Conservation (phyloP, 305 asterid species). For the Fraxinus latifolia region DNA sequence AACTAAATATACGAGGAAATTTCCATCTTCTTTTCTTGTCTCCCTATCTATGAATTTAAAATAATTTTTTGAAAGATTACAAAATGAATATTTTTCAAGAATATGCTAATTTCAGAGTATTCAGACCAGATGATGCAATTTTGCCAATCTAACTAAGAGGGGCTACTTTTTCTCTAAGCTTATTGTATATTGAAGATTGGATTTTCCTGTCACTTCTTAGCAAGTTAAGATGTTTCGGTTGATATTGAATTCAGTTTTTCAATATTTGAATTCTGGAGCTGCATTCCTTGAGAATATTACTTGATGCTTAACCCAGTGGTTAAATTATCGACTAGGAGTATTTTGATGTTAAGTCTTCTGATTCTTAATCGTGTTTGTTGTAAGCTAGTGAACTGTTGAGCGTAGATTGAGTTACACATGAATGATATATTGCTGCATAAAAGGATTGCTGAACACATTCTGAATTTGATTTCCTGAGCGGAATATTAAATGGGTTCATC, state of each 20-base stretch:
- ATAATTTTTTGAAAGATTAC: not conserved
- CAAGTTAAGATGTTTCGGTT: not conserved
- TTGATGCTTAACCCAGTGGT: not conserved
- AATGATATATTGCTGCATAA: not conserved
- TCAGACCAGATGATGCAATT: not conserved
- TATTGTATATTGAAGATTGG: not conserved
- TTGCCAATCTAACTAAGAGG: not conserved
- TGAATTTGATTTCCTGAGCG: not conserved
- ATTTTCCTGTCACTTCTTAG: slow-evolving; percentile 4
- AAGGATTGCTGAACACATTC: not conserved
- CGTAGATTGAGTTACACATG: not conserved
- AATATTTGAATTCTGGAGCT: not conserved
- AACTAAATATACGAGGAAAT: not conserved
- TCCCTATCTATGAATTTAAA: not conserved
- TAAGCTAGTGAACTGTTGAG: not conserved
- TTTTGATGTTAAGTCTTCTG: not conserved
- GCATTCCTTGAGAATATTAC: not conserved
- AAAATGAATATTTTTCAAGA: not conserved
- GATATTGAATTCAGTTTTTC: not conserved
- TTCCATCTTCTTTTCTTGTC: not conserved
- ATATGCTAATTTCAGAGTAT: slow-evolving; percentile 8
- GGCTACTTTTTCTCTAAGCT: not conserved
- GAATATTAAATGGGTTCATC: not conserved
- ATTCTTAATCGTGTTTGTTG: not conserved
- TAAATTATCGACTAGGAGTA: not conserved